Evolutionary conservation across 1,284 basidiomycete genomes (phyloP).

Genomic region (Earliella scabrosa): DNA sequence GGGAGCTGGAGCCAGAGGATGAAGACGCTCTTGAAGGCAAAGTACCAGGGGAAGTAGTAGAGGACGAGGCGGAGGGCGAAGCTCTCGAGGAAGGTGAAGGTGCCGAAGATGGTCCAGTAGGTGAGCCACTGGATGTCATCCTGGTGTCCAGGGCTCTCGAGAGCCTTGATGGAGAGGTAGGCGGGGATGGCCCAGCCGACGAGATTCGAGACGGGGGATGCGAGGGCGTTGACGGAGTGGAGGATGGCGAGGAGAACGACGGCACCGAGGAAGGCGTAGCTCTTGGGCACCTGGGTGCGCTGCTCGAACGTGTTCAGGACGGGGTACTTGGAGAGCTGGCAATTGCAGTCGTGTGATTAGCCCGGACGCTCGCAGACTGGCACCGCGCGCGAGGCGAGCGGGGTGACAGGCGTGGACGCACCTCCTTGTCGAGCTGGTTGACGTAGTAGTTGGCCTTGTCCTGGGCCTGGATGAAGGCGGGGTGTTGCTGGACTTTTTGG

Average conservation of each 20-base stretch:
- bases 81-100: slow-evolving; percentile 85
- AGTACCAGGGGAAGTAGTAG: slow-evolving; percentile 90
- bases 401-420: slow-evolving; percentile 38
- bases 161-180: slow-evolving; percentile 85
- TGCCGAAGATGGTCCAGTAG: slow-evolving; percentile 87
- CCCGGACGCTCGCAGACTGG: neutral
- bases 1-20: slow-evolving; percentile 88
- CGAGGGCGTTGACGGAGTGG: slow-evolving; percentile 84
- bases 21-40: slow-evolving; percentile 87
- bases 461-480: slow-evolving; percentile 79
- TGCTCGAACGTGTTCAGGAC: slow-evolving; percentile 84
- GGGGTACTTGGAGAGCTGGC: slow-evolving; percentile 91
- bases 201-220: slow-evolving; percentile 82
- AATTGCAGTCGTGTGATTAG: slow-evolving; percentile 25
- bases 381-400: slow-evolving; percentile 1
- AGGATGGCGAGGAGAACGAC: slow-evolving; percentile 67
- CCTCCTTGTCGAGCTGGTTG: slow-evolving; percentile 93
- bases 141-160: slow-evolving; percentile 72
- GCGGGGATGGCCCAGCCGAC: slow-evolving; percentile 86
- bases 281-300: slow-evolving; percentile 92
- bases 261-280: slow-evolving; percentile 84
- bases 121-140: slow-evolving; percentile 91
- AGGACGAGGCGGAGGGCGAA: slow-evolving; percentile 75
- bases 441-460: slow-evolving; percentile 79
- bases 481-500: slow-evolving; percentile 84